Conservation (phyloP, 192 early-diverging fungal species). For the Backusella mclennaniae region DNA sequence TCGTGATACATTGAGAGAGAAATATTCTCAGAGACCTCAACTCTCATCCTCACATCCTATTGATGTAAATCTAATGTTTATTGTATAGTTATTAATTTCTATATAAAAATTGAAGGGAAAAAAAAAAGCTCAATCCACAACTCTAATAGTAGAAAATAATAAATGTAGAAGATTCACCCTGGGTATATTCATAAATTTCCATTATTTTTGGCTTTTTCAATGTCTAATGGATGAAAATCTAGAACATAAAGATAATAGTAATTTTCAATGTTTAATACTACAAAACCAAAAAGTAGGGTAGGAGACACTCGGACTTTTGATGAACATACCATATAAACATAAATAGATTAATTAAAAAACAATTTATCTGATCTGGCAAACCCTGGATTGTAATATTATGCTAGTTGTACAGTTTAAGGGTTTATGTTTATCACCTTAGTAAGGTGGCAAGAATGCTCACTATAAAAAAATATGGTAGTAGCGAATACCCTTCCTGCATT, state of each 20-base stretch:
- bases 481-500: not conserved
- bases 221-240: not conserved
- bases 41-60: slow-evolving; percentile 60
- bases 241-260: no score
- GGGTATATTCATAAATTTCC: no score
- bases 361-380: not conserved
- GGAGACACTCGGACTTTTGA: not conserved
- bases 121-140: no score
- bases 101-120: no score
- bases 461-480: not conserved
- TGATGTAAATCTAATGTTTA: slow-evolving; percentile 37
- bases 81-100: slow-evolving; percentile 9
- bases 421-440: not conserved
- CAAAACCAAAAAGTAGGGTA: not conserved
- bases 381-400: not conserved
- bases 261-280: not conserved
- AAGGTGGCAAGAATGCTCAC: not conserved
- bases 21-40: slow-evolving; percentile 80
- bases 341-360: not conserved
- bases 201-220: not conserved
- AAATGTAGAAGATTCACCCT: no score
- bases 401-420: not conserved
- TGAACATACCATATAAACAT: not conserved
- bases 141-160: no score
- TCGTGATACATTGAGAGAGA: slow-evolving; percentile 55